phyloP scores from a whole-genome alignment of 352 stramenopile species.

The Thalassiosira hispida region DNA sequence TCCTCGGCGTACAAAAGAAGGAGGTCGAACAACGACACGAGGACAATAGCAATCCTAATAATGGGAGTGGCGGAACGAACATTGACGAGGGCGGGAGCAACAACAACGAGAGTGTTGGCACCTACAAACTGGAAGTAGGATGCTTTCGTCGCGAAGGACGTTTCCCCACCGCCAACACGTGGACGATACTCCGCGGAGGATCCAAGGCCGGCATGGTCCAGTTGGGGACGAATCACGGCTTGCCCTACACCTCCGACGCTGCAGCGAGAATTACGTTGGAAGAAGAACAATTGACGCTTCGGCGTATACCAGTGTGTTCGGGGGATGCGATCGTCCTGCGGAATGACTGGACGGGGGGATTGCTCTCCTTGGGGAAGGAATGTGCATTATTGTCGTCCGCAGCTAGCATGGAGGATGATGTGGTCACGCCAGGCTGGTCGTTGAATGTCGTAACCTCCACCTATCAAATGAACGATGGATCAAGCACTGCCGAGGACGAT shows the following conservation, averaged over 20 bases:
- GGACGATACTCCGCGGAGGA: constrained; percentile 41
- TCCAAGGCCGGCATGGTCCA: constrained; percentile 34
- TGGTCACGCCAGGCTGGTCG: constrained; percentile 23
- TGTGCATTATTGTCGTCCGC: background rate
- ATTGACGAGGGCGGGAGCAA: background rate
- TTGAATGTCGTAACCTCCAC: constrained; percentile 63
- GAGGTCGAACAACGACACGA: background rate
- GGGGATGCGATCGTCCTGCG: constrained; percentile 68
- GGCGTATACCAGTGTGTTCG: constrained; percentile 51
- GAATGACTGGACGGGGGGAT: constrained; percentile 69
- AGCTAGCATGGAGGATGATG: background rate
- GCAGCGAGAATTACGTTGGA: background rate
- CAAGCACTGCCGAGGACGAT: constrained; percentile 35
- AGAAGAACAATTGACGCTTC: background rate
- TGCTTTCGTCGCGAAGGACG: constrained; percentile 45
- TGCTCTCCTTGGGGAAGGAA: constrained; percentile 62
- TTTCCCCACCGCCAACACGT: constrained; percentile 40
- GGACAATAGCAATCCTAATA: background rate
- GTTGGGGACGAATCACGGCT: constrained; percentile 16
- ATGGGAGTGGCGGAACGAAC: background rate
- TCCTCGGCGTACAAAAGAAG: constrained; percentile 48
- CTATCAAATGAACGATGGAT: constrained; percentile 52
- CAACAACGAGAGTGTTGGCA: background rate
- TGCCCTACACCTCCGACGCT: background rate
- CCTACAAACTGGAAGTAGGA: constrained; percentile 34